Conservation (phyloP, 345 rosid species). For the Populus davidiana region DNA sequence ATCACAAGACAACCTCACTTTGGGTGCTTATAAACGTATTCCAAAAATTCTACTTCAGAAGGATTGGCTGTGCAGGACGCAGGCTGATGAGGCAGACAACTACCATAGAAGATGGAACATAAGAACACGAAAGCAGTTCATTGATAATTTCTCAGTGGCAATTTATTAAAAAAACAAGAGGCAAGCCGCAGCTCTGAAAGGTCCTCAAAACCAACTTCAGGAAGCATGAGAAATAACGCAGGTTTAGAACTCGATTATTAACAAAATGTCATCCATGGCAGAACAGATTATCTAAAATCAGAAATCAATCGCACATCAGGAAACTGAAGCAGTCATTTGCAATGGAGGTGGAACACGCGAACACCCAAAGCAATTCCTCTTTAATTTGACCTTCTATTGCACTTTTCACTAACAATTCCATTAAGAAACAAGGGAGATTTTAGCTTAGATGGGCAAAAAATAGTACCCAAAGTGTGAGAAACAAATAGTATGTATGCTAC, state of each 20-base stretch:
- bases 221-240: background rate
- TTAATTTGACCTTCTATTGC: background rate
- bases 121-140: background rate
- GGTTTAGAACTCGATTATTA: background rate
- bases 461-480: background rate
- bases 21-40: too few species aligned
- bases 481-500: background rate
- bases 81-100: background rate
- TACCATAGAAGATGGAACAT: background rate
- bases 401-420: background rate
- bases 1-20: too few species aligned
- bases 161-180: background rate
- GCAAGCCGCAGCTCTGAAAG: background rate
- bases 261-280: background rate
- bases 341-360: background rate
- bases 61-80: background rate
- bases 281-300: background rate
- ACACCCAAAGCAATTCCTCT: background rate
- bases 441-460: constrained; percentile 3
- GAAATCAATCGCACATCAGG: background rate
- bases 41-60: too few species aligned
- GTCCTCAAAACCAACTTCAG: background rate
- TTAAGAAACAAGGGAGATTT: background rate
- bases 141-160: background rate
- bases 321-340: background rate